Conservation (phyloP, 495 filamentous ascomycete species). For the Xylaria venustula region DNA sequence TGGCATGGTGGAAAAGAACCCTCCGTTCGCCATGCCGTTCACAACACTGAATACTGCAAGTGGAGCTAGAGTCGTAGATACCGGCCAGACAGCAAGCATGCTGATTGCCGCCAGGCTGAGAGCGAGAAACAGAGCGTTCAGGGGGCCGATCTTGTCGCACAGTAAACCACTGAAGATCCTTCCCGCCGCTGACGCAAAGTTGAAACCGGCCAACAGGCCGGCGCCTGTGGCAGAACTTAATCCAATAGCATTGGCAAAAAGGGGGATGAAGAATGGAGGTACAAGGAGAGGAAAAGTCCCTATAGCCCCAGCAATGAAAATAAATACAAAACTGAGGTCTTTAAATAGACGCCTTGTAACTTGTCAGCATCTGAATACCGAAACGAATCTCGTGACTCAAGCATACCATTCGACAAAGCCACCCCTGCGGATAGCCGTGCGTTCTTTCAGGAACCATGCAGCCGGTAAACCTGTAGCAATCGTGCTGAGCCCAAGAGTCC, state of each 20-base stretch:
- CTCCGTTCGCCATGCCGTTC: constrained; percentile 57
- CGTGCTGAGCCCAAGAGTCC: constrained; percentile 41
- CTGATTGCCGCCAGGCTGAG: constrained; percentile 47
- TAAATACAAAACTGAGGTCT: constrained; percentile 46
- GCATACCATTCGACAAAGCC: constrained; percentile 51
- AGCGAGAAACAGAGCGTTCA: constrained; percentile 45
- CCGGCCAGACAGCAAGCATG: constrained; percentile 58
- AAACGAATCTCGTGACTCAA: not conserved
- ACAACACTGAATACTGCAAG: constrained; percentile 52
- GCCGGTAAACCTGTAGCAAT: constrained; percentile 48
- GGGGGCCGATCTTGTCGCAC: constrained; percentile 50
- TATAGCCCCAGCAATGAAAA: constrained; percentile 56
- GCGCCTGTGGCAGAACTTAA: constrained; percentile 50
- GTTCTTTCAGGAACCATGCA: constrained; percentile 56
- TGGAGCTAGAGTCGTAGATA: constrained; percentile 50
- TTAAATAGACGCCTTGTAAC: constrained; percentile 45
- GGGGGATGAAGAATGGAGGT: constrained; percentile 59
- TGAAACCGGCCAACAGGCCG: constrained; percentile 56
- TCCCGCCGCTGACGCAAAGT: constrained; percentile 52
- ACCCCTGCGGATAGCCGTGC: constrained; percentile 40
- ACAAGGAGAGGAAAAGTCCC: constrained; percentile 62
- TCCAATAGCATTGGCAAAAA: constrained; percentile 33
- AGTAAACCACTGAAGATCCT: constrained; percentile 50
- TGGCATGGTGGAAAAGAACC: constrained; percentile 60
- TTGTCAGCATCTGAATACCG: not conserved